Evolutionary conservation across 805 yeast genomes (phyloP), one percentile per base, ranked within the genome.

Genomic region (Ogataea angusta): DNA sequence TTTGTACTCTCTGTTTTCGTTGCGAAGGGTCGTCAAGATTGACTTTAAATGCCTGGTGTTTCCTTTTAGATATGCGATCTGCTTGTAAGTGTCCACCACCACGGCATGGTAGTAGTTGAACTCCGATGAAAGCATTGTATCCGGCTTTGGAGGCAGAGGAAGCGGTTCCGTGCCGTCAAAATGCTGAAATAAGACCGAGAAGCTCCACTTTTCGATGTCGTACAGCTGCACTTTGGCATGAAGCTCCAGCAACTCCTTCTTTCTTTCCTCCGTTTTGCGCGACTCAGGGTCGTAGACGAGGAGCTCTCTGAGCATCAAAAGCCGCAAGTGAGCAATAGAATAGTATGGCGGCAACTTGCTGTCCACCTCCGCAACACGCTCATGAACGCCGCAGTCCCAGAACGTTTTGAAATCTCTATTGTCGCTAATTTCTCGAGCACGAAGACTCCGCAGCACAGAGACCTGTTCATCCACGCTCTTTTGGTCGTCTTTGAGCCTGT

Each of bases 351-450:
- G 33, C 57, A 41, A 23, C 47, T 42, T 44, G 1, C 49, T 13
- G 2, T 45, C 47, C 12, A 62, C 54, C 3, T 50, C 34, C 2
- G 42, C 37, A 2, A 51, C 41, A n/a, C 46, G 54, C 28, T 63
- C 63, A 30, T 63, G 64, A 24, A 63, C 56, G 10, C 75, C 79
- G 51, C 72, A 62, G 38, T 75, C 73, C 76, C 80, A 78, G 35
- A 80, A 52, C 7, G 76, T 71, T 5, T 59, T 63, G 40, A 65
- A 59, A 52, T 85, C 93, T 40, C 91, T 69, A 49, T 81, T 82
- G 54, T 85, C 91, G 16, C 50, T 53, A 7, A 66, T 40, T 12
- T 64, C 66, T 5, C 56, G 55, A 10, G 41, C 43, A 29, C 52
- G 41, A 33, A 46, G 49, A 15, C 45, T 32, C 24, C 43, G 45